Evolutionary conservation across 2,329 filamentous ascomycete genomes (phyloP).

Genomic region (Epichloe gansuensis): DNA sequence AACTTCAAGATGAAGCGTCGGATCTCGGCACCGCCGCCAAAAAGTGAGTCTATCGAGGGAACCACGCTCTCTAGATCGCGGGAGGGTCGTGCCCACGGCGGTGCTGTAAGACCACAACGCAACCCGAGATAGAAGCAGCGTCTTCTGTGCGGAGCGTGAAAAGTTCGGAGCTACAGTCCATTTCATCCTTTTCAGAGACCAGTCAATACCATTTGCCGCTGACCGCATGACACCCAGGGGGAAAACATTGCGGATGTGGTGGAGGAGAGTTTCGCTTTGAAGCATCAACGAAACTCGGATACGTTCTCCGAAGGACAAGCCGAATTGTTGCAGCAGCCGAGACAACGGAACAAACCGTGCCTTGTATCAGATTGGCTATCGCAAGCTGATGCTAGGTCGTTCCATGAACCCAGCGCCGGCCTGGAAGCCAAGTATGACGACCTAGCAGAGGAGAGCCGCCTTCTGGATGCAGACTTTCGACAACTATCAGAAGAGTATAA

Average conservation of each 20-base stretch:
- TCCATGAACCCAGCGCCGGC: background rate
- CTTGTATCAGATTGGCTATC: background rate
- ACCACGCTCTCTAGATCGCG: background rate
- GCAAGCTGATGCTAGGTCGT: background rate
- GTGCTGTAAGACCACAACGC: background rate
- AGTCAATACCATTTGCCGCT: background rate
- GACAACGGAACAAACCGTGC: too few species aligned
- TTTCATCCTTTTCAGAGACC: background rate
- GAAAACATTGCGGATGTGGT: background rate
- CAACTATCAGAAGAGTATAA: background rate
- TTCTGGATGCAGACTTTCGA: background rate
- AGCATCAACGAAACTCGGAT: background rate
- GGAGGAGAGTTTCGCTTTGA: background rate
- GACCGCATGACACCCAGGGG: background rate
- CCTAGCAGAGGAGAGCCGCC: background rate
- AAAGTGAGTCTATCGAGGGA: background rate
- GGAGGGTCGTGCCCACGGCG: background rate
- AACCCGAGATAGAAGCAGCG: background rate
- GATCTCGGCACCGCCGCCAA: background rate
- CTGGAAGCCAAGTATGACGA: background rate
- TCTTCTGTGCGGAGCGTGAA: background rate
- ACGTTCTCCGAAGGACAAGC: conserved; percentile 2
- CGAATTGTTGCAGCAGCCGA: background rate
- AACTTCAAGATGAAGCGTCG: background rate
- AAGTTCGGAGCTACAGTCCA: background rate